These are phyloP conservation scores for Dentipellis fragilis DNA, from an alignment of 768 basidiomycete genomes.

Conservation along the genomic window DNA sequence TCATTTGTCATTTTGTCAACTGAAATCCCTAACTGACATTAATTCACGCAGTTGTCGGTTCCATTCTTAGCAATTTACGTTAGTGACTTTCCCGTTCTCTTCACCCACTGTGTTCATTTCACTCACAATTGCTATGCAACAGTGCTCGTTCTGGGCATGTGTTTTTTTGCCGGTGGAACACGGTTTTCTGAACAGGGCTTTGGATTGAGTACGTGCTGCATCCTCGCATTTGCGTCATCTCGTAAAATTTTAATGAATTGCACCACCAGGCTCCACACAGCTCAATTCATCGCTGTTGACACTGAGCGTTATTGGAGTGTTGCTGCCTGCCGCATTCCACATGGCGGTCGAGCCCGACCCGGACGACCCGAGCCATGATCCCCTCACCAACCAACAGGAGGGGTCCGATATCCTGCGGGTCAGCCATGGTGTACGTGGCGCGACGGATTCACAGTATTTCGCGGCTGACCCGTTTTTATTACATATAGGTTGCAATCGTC, in stretches of 20 bases:
- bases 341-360: constrained; percentile 28
- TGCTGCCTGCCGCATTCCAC: constrained; percentile 76
- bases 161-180: constrained; percentile 78
- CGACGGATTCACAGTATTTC: background rate
- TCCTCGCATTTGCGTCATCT: background rate
- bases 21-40: no score
- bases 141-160: constrained; percentile 85
- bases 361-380: constrained; percentile 9
- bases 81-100: constrained; percentile 7
- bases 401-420: constrained; percentile 33
- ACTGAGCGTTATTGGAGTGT: constrained; percentile 69
- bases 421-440: constrained; percentile 37
- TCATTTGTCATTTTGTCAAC: no score
- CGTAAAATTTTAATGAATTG: background rate
- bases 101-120: background rate
- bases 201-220: constrained; percentile 45
- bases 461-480: background rate
- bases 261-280: constrained; percentile 43
- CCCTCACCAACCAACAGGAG: constrained; percentile 24
- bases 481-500: constrained; percentile 36
- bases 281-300: constrained; percentile 68
- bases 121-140: constrained; percentile 4
- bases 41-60: constrained; percentile 28
- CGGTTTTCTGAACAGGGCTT: constrained; percentile 76
- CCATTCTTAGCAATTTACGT: constrained; percentile 36